Conservation (phyloP, 306 rosid genomes). For the Mimosa bimucronata region DNA sequence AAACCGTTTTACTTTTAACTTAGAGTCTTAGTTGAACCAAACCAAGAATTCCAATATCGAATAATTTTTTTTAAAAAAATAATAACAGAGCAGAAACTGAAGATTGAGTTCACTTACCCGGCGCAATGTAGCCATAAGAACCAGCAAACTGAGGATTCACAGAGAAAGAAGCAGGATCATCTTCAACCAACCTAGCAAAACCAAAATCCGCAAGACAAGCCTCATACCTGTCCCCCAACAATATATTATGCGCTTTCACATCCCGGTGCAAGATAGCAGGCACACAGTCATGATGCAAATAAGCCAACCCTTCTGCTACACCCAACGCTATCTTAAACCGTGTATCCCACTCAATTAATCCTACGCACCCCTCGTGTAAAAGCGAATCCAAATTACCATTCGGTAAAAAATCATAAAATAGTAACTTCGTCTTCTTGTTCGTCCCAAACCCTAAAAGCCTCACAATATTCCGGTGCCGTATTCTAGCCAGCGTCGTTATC, state of each 20-base stretch:
- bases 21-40: neutral
- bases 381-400: slow-evolving; percentile 54
- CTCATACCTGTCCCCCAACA: slow-evolving; percentile 59
- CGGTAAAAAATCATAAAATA: slow-evolving; percentile 57
- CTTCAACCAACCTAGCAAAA: slow-evolving; percentile 57
- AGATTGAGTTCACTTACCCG: slow-evolving; percentile 44
- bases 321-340: slow-evolving; percentile 70
- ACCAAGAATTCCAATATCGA: neutral
- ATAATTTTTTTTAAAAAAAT: neutral
- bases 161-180: slow-evolving; percentile 48
- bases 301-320: slow-evolving; percentile 70
- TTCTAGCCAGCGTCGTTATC: slow-evolving; percentile 56
- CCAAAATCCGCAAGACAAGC: slow-evolving; percentile 73
- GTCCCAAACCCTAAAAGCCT: slow-evolving; percentile 70
- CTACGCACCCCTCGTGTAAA: slow-evolving; percentile 57
- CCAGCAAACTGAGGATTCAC: slow-evolving; percentile 64
- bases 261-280: slow-evolving; percentile 79
- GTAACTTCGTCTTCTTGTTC: slow-evolving; percentile 52
- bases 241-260: slow-evolving; percentile 62
- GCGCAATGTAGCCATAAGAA: slow-evolving; percentile 78
- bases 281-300: slow-evolving; percentile 65
- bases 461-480: slow-evolving; percentile 71
- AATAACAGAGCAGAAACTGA: neutral
- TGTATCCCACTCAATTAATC: slow-evolving; percentile 61
- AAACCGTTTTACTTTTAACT: too few relatives aligned